Percentiles rank a stretch among this genome's conserved stretches.
These are phyloP conservation scores for Lichenothelia convexa DNA, from an alignment of 495 filamentous ascomycete genomes.

Conservation along the genomic window DNA sequence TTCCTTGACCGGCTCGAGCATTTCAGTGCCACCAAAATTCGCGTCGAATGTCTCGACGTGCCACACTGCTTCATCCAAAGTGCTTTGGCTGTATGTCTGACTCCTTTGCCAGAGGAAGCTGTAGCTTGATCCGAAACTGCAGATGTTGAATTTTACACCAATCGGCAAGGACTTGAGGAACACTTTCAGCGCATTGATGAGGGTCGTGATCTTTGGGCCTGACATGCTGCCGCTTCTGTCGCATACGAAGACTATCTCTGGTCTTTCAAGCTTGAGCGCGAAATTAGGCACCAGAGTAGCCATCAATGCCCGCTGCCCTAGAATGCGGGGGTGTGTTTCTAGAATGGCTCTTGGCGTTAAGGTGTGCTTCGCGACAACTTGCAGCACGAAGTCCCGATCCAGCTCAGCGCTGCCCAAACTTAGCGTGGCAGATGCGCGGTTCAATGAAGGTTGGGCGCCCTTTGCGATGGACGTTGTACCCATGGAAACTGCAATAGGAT, in stretches of 20 bases:
- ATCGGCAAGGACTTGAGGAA: constrained; percentile 53
- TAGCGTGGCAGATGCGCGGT: constrained; percentile 42
- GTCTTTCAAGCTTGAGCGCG: constrained; percentile 28
- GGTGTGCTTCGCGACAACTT: constrained; percentile 35
- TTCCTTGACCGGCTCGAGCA: constrained; percentile 33
- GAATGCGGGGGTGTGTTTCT: constrained; percentile 40
- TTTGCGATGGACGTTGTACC: constrained; percentile 33
- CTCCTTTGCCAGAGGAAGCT: constrained; percentile 42
- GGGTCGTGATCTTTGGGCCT: constrained; percentile 29
- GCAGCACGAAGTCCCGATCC: constrained; percentile 33
- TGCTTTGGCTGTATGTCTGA: constrained; percentile 31
- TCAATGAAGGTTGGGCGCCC: constrained; percentile 28
- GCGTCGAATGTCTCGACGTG: constrained; percentile 32
- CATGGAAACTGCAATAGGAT: constrained; percentile 43
- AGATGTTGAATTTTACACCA: constrained; percentile 56
- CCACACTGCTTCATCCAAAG: constrained; percentile 29
- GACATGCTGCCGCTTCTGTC: constrained; percentile 53
- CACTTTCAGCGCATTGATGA: constrained; percentile 39
- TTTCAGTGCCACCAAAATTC: constrained; percentile 52
- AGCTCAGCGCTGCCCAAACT: constrained; percentile 29
- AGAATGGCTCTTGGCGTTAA: constrained; percentile 41
- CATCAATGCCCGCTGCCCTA: constrained; percentile 46
- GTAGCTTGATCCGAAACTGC: constrained; percentile 40
- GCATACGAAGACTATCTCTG: constrained; percentile 53
- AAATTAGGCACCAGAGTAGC: constrained; percentile 49